Evolutionary conservation across 495 filamentous ascomycete species (phyloP), one percentile per base, ranked within the genome.

Genomic region (Aspergillus wentii): DNA sequence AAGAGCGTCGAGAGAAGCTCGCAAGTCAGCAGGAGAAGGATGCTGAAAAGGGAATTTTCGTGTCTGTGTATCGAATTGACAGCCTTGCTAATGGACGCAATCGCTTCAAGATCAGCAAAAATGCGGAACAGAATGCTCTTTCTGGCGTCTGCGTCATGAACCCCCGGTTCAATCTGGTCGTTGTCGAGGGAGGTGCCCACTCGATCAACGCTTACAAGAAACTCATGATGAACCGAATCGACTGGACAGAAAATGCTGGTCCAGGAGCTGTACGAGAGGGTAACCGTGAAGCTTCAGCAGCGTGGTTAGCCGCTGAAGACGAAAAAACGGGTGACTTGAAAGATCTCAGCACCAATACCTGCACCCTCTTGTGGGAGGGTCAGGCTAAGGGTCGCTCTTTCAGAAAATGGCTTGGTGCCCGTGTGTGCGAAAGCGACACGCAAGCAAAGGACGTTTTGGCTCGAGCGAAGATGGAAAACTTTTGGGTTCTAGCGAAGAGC

Each of bases 401-500:
- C 57, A 80, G 80, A 44, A 88, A 83, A 44, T 97, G 90, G 85
- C 48, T 72, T 2, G 82, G 82, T 6, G 83, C 75, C 28, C 84
- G 84, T 59, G 74, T 88, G 5, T 94, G 86, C 56, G 94, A 95
- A 61, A 89, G 82, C 7, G 92, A 99, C 59, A 77, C 76, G 17
- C 79, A 88, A 51, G 92, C 92, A 6, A 84, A 85, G 62, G 86
- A 95, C 44, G 74, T 80, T 22, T 58, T 99, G 46, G 64, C 77
- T 3, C 76, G 85, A 46, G 74, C 76, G 5, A 96, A 94, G 67
- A 83, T 96, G 79, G 92, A 97, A 57, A 94, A 80, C 50, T 89
- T 97, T 52, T 99, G 92, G 92, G 83, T 82, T n/a, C 66, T 89
- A 56, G 92, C 89, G 3, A 97, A 94, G 77, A 83, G 72, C 42